These are phyloP conservation scores for Furcasterigmium furcatum DNA, from an alignment of 2,329 filamentous ascomycete species.

Conservation along the genomic window DNA sequence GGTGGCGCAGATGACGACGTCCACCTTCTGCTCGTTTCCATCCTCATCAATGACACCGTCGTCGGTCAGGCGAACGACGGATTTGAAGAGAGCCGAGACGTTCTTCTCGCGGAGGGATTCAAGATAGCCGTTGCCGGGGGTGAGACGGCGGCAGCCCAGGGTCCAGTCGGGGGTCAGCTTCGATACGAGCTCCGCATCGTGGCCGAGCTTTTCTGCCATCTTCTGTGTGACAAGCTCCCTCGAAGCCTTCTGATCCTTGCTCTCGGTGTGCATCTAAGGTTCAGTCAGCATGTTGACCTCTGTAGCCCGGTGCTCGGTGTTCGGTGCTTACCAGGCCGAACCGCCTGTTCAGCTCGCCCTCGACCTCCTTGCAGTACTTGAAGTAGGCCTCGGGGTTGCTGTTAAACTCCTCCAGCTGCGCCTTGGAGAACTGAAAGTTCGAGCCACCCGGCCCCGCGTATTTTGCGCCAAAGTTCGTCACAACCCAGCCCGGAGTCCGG, in stretches of 20 bases:
- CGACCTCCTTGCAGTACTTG: neutral
- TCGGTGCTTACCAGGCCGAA: too few species aligned
- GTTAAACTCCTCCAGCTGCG: neutral
- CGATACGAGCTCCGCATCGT: constrained; percentile 34
- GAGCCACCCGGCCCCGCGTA: constrained; percentile 21
- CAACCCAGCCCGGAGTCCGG: constrained; percentile 30
- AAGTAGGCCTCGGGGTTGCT: neutral
- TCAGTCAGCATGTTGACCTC: too few species aligned
- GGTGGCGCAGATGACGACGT: constrained; percentile 15
- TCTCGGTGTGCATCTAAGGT: too few species aligned
- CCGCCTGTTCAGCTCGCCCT: neutral
- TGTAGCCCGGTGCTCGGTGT: too few species aligned
- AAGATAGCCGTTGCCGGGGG: constrained; percentile 15
- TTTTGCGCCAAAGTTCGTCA: constrained; percentile 21
- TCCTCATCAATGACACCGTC: constrained; percentile 12
- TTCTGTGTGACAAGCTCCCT: too few species aligned
- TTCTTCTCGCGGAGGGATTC: constrained; percentile 14
- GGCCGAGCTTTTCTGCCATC: constrained; percentile 37
- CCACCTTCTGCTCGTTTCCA: constrained; percentile 11
- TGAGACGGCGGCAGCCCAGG: constrained; percentile 14
- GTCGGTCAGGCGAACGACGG: constrained; percentile 12
- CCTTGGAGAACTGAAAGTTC: constrained; percentile 16
- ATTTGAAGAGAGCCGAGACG: too few species aligned
- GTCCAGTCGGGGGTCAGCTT: constrained; percentile 17
- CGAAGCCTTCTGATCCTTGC: too few species aligned